A percentile compares a stretch with the other conserved stretches of the same genome.
Evolutionary conservation across 768 basidiomycete species (phyloP).

Genomic region (Clavaria fumosa): DNA sequence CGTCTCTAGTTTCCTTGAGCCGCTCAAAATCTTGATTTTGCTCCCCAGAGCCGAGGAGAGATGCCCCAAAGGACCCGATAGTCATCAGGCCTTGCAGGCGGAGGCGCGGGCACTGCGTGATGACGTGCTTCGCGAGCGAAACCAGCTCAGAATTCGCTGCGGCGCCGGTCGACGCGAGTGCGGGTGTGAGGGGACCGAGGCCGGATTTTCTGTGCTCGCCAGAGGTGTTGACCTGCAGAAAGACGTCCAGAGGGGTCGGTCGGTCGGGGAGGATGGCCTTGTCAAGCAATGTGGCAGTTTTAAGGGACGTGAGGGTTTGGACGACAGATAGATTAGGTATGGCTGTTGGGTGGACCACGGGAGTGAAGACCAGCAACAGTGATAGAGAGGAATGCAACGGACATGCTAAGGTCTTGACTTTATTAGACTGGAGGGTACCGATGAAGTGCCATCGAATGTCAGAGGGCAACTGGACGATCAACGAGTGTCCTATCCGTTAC

Average conservation of each 20-base stretch:
- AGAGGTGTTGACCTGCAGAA: constrained; percentile 92
- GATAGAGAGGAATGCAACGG: constrained; percentile 11
- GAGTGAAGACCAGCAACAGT: constrained; percentile 1
- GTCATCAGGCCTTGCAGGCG: constrained; percentile 88
- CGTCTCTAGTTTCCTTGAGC: constrained; percentile 47
- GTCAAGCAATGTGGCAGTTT: constrained; percentile 67
- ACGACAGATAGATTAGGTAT: constrained; percentile 80
- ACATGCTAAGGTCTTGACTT: constrained; percentile 82
- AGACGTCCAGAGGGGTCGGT: constrained; percentile 50
- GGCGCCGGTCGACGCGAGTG: constrained; percentile 13
- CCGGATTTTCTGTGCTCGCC: constrained; percentile 88
- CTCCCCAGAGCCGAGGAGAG: constrained; percentile 34
- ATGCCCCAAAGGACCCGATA: constrained; percentile 73
- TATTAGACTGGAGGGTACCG: constrained; percentile 86
- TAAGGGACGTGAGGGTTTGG: constrained; percentile 74
- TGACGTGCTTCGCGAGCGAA: constrained; percentile 53
- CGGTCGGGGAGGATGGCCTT: constrained; percentile 50
- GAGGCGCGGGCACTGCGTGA: constrained; percentile 58
- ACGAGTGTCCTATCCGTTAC: neutral
- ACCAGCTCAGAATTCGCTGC: constrained; percentile 34
- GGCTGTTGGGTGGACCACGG: too few species aligned
- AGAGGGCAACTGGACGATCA: constrained; percentile 47
- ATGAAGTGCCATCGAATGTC: constrained; percentile 97
- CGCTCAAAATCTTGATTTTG: constrained; percentile 58
- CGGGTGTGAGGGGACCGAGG: constrained; percentile 41